Evolutionary conservation across 768 basidiomycete genomes (phyloP).

Genomic region (Tricholoma sp.): DNA sequence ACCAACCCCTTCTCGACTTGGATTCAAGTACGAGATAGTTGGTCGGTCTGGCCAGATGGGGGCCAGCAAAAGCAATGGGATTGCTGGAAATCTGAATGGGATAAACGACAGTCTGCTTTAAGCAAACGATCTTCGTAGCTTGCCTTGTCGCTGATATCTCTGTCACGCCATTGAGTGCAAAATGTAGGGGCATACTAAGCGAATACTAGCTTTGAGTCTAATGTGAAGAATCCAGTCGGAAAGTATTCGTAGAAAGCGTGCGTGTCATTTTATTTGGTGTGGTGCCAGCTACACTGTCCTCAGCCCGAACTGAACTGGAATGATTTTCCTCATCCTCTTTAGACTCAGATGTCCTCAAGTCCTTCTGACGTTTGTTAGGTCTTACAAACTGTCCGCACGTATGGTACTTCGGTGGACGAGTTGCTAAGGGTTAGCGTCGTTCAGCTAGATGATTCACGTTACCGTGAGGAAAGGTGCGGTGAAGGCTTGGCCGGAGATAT

Average conservation of each 20-base stretch:
- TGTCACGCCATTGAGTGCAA: neutral
- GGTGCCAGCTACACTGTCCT: too few relatives aligned
- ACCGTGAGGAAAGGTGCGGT: too few relatives aligned
- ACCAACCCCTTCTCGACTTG: slow-evolving; percentile 53
- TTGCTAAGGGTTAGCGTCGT: too few relatives aligned
- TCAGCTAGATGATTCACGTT: too few relatives aligned
- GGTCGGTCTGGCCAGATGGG: slow-evolving; percentile 75
- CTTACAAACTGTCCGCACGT: too few relatives aligned
- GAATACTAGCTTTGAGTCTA: neutral
- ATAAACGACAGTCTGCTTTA: slow-evolving; percentile 23
- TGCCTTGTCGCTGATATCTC: neutral
- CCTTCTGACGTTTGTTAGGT: too few relatives aligned
- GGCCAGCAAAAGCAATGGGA: slow-evolving; percentile 71
- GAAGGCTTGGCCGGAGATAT: too few relatives aligned
- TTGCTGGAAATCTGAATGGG: slow-evolving; percentile 60
- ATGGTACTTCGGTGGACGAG: too few relatives aligned
- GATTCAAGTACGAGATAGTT: slow-evolving; percentile 74
- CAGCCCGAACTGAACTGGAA: too few relatives aligned
- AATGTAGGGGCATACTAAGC: neutral
- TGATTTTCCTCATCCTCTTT: too few relatives aligned
- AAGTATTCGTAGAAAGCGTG: neutral
- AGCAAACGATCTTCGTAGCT: slow-evolving; percentile 14
- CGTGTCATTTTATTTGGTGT: too few relatives aligned
- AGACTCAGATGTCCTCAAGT: too few relatives aligned
- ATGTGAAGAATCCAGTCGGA: neutral